phyloP scores from a whole-genome alignment of 345 rosid genomes.

The Eucalyptus sp. region DNA sequence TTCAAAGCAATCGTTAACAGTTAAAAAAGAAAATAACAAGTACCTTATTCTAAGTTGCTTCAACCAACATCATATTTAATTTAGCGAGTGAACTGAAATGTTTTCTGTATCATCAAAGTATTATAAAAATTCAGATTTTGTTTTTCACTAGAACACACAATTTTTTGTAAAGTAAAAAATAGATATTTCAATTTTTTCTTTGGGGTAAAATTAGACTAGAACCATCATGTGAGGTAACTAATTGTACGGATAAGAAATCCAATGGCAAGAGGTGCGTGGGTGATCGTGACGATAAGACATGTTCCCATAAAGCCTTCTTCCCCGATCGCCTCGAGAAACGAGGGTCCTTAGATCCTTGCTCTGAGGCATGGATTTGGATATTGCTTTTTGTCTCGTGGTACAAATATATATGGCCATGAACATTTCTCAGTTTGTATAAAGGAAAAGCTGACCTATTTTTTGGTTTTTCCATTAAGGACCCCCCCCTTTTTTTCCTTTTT shows the following conservation, averaged over 20 bases:
- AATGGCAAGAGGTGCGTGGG: background rate
- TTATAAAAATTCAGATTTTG: background rate
- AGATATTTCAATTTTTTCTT: background rate
- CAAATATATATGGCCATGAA: background rate
- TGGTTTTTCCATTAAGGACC: too few species aligned
- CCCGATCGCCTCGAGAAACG: background rate
- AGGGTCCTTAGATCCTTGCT: background rate
- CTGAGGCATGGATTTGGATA: background rate
- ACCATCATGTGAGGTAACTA: background rate
- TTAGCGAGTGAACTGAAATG: background rate
- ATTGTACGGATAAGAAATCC: background rate
- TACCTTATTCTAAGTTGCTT: background rate
- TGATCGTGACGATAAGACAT: background rate
- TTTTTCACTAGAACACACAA: background rate
- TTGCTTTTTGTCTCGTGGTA: background rate
- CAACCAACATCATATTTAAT: background rate
- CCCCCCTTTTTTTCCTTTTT: accelerated
- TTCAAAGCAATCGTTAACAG: background rate
- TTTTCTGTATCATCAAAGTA: background rate
- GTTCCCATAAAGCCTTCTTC: background rate
- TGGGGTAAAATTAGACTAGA: background rate
- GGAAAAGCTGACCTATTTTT: background rate
- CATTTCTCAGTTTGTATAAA: background rate
- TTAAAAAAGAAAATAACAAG: background rate
- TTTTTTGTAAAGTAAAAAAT: background rate